phyloP scores from a whole-genome alignment of 2,329 filamentous ascomycete genomes.

The Balansia obtecta region DNA sequence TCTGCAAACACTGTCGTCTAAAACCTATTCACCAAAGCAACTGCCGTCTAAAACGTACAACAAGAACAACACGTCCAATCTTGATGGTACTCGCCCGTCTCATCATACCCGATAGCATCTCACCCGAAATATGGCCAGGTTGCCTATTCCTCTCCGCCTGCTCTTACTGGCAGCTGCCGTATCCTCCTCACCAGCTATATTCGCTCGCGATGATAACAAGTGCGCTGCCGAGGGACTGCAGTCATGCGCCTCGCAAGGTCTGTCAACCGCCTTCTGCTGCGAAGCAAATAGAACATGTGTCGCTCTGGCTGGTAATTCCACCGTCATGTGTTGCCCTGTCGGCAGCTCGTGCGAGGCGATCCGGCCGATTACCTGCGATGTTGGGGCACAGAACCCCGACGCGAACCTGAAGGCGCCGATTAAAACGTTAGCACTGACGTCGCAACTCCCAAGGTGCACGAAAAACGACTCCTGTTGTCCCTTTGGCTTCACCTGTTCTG shows the following conservation, averaged over 20 bases:
- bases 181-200: conserved; percentile 18
- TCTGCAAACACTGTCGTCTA: too few relatives aligned
- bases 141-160: conserved; percentile 6
- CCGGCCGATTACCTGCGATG: conserved; percentile 50
- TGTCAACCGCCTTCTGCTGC: conserved; percentile 60
- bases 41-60: too few relatives aligned
- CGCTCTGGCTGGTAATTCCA: conserved; percentile 49
- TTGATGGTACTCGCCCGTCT: not conserved
- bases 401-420: conserved; percentile 44
- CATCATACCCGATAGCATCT: not conserved
- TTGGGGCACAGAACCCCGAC: conserved; percentile 46
- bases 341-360: conserved; percentile 47
- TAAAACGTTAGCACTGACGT: conserved; percentile 52
- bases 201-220: conserved; percentile 31
- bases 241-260: conserved; percentile 36
- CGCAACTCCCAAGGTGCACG: conserved; percentile 45
- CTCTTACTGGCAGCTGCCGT: conserved; percentile 5
- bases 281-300: conserved; percentile 40
- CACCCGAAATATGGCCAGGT: conserved; percentile 1
- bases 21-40: too few relatives aligned
- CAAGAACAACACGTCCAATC: not conserved
- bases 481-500: conserved; percentile 54
- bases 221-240: conserved; percentile 38
- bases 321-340: conserved; percentile 57
- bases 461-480: conserved; percentile 48